Evolutionary conservation across 352 stramenopile genomes (phyloP).

Genomic region (Globisporangium cederbergense): DNA sequence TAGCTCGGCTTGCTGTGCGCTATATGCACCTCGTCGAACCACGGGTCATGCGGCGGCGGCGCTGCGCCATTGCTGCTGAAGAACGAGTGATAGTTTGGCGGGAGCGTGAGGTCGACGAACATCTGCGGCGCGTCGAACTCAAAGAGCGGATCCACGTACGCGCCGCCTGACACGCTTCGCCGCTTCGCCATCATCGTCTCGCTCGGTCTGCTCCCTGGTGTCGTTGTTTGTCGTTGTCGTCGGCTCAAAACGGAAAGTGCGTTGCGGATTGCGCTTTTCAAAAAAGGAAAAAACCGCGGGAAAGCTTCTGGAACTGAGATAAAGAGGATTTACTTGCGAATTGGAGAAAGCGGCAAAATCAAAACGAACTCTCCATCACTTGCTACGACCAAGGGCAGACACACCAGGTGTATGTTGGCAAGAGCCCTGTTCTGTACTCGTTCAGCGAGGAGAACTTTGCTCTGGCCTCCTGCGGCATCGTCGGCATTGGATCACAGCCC

Average conservation of each 20-base stretch:
- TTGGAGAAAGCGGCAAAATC: no score
- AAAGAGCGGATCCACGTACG: slow-evolving; percentile 52
- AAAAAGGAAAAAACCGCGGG: neutral
- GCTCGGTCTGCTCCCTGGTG: neutral
- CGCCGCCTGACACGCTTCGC: slow-evolving; percentile 11
- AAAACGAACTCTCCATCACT: no score
- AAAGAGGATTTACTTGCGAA: no score
- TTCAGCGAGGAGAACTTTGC: no score
- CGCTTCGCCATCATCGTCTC: slow-evolving; percentile 8
- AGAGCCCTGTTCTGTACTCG: no score
- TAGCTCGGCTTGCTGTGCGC: slow-evolving; percentile 57
- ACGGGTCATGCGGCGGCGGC: slow-evolving; percentile 43
- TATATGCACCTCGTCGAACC: slow-evolving; percentile 59
- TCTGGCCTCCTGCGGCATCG: no score
- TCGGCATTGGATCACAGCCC: no score
- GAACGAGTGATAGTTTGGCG: slow-evolving; percentile 11
- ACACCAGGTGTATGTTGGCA: no score
- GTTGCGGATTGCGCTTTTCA: neutral
- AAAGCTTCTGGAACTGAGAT: neutral
- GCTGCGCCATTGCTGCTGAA: slow-evolving; percentile 2
- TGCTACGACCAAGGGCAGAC: no score
- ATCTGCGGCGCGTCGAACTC: slow-evolving; percentile 69
- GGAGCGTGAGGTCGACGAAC: slow-evolving; percentile 48
- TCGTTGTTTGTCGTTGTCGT: neutral
- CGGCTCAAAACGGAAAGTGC: neutral